Base-by-base conservation (phyloP, 2,329 filamentous ascomycete genomes). In the Stenocarpella maydis region DNA sequence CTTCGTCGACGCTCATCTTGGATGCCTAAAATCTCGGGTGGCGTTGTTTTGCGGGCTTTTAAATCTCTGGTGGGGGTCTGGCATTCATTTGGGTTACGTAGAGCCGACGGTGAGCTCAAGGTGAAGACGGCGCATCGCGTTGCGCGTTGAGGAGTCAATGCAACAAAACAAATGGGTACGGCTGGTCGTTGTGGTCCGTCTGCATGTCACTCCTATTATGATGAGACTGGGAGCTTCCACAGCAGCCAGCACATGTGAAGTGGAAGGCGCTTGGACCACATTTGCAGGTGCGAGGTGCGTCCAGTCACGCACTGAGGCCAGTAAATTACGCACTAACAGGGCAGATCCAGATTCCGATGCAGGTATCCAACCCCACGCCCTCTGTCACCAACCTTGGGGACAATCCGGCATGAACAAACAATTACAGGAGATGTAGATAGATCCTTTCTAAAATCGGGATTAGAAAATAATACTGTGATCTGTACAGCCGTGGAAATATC, bases 1-100 rank as follows among this genome's bases (percentile, higher is more conserved):
- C 73, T 49, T 69, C 71, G 47, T 64, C 67, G 39, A 69, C 69
- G 37, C 70, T 72, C 76, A 77, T 77, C 53, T 64, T 64, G 65
- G 17, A 26, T 12, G 37, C 12, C 24, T 17, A 7, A 47, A n/a
- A 21, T 47, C 49, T 37, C 37, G 5, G n/a, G 26, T 10, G 15
- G 21, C 15, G 19, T 47, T 43, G 45, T 24, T 31, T 4, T 34
- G 37, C 61, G 15, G 53, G n/a, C 21, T 14, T 2, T 2, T 39
- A 12, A 26, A 63, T 53, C 6, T 31, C 28, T n/a, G 17, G 12
- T 24, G 12, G 5, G 28, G 17, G 26, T 15, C 8, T 34, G 26
- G 26, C 5, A 39, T 41, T 31, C 21, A 28, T 52, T 15, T 31
- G 50, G 19, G 15, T 60, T 28, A 63, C 10, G 19, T 54, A 28